These are phyloP conservation scores for Apiotrichum domesticum DNA, from an alignment of 1,284 basidiomycete species.

Conservation along the genomic window DNA sequence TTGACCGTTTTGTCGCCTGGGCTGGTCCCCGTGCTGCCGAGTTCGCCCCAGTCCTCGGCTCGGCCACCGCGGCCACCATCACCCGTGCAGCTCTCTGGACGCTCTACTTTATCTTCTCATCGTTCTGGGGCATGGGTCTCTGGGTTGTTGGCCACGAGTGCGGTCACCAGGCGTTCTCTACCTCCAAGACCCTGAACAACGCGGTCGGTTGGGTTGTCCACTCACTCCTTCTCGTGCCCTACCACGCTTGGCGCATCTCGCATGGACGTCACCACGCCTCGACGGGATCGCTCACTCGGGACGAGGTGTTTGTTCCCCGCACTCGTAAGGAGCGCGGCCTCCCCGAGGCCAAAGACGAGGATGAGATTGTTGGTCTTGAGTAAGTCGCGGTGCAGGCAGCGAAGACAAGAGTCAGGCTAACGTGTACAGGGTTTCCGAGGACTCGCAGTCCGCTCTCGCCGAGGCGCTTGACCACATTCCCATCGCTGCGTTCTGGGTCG, in stretches of 20 bases:
- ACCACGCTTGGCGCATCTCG: slow-evolving; percentile 95
- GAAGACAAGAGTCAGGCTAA: too few relatives aligned
- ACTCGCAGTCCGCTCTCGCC: slow-evolving; percentile 67
- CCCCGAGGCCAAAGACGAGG: slow-evolving; percentile 60
- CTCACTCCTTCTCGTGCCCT: slow-evolving; percentile 88
- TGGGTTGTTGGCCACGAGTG: slow-evolving; percentile 84
- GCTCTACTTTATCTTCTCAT: slow-evolving; percentile 66
- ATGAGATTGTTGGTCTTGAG: slow-evolving; percentile 54
- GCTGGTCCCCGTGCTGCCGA: neutral
- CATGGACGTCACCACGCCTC: slow-evolving; percentile 96
- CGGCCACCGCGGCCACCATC: slow-evolving; percentile 57
- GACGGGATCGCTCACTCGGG: slow-evolving; percentile 88
- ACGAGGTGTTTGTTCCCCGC: slow-evolving; percentile 91
- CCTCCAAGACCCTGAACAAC: slow-evolving; percentile 90
- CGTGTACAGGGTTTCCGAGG: slow-evolving; percentile 52
- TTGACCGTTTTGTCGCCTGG: slow-evolving; percentile 53
- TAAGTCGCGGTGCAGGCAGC: neutral
- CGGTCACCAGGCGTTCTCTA: slow-evolving; percentile 93
- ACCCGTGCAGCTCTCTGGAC: slow-evolving; percentile 68
- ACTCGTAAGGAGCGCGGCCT: slow-evolving; percentile 71
- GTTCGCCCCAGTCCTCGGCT: neutral
- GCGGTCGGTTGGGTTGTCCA: slow-evolving; percentile 89
- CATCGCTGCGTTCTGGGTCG: slow-evolving; percentile 60
- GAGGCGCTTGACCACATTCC: slow-evolving; percentile 93
- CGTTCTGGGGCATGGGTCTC: slow-evolving; percentile 87